Percentiles rank a stretch among this genome's conserved stretches.
These are phyloP conservation scores for Nadsonia commutata DNA, from an alignment of 1,139 yeast genomes.

Conservation along the genomic window DNA sequence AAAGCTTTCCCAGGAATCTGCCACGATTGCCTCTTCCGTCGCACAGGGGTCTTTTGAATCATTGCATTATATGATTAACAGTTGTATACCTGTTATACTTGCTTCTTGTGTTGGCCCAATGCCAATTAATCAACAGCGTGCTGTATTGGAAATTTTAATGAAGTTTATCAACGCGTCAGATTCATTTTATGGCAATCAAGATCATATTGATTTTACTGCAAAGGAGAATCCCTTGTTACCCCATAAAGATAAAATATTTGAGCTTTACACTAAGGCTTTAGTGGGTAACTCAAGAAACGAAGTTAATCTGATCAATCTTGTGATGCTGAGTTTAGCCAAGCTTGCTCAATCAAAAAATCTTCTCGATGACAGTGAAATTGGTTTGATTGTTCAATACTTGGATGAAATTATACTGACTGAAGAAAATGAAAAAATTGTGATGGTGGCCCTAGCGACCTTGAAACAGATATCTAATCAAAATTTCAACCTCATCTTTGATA, in stretches of 20 bases:
- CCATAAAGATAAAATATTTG: constrained; percentile 52
- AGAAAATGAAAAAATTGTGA: constrained; percentile 22
- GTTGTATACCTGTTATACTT: constrained; percentile 25
- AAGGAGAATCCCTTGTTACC: constrained; percentile 23
- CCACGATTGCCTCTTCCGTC: constrained; percentile 25
- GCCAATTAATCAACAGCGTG: constrained; percentile 42
- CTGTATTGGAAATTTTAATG: constrained; percentile 36
- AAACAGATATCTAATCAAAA: constrained; percentile 31
- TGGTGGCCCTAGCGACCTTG: constrained; percentile 37
- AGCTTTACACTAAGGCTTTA: constrained; percentile 50
- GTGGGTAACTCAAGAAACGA: constrained; percentile 54
- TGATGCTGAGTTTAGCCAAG: constrained; percentile 49
- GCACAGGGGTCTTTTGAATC: constrained; percentile 5
- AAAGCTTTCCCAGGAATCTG: constrained; percentile 46
- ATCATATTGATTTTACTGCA: constrained; percentile 5
- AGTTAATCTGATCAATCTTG: constrained; percentile 49
- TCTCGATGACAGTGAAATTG: constrained; percentile 39
- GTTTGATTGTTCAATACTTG: constrained; percentile 50
- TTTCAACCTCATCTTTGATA: constrained; percentile 37
- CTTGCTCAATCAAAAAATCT: constrained; percentile 34
- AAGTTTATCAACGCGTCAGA: constrained; percentile 32
- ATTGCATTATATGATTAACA: constrained; percentile 1
- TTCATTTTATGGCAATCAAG: constrained; percentile 1
- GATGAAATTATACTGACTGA: constrained; percentile 44
- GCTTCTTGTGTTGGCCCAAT: constrained; percentile 18